Conservation (phyloP, 225 moss, liverwort and hornwort genomes). For the Bryoerythrophyllum caledonicum region DNA sequence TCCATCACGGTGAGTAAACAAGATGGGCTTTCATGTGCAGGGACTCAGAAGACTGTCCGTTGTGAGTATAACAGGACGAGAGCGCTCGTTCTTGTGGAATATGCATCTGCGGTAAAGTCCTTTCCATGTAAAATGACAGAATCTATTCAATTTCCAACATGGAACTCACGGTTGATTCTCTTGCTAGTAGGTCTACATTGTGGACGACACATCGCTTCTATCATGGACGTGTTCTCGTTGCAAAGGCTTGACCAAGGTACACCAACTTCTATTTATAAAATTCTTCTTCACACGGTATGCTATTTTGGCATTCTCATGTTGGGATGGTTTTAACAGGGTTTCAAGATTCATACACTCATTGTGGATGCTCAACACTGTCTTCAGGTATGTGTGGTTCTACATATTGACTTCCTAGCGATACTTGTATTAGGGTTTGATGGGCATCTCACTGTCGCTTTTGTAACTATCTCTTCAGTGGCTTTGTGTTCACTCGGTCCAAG, state of each 20-base stretch:
- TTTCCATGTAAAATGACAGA: conserved; percentile 2
- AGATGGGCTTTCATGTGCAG: conserved; percentile 33
- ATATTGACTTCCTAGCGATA: background rate
- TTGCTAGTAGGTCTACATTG: conserved; percentile 72
- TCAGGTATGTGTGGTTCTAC: too few relatives aligned
- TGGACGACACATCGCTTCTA: conserved; percentile 52
- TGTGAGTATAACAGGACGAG: conserved; percentile 84
- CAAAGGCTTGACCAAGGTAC: conserved; percentile 77
- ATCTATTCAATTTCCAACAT: background rate
- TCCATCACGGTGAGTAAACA: conserved; percentile 2
- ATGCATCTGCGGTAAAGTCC: conserved; percentile 72
- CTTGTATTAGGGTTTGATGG: background rate
- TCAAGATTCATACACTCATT: conserved; percentile 73
- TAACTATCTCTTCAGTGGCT: background rate
- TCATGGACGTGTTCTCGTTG: conserved; percentile 94
- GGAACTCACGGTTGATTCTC: conserved; percentile 15
- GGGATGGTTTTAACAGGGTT: conserved; percentile 44
- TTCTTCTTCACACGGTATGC: background rate
- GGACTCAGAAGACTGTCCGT: conserved; percentile 32
- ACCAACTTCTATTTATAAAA: background rate
- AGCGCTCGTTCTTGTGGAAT: conserved; percentile 89
- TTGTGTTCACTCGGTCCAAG: background rate
- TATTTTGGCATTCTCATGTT: background rate
- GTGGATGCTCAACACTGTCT: conserved; percentile 80
- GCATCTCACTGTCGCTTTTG: background rate